Base-by-base conservation (phyloP, 106 monocot species). In the Dendrobium huoshanense region DNA sequence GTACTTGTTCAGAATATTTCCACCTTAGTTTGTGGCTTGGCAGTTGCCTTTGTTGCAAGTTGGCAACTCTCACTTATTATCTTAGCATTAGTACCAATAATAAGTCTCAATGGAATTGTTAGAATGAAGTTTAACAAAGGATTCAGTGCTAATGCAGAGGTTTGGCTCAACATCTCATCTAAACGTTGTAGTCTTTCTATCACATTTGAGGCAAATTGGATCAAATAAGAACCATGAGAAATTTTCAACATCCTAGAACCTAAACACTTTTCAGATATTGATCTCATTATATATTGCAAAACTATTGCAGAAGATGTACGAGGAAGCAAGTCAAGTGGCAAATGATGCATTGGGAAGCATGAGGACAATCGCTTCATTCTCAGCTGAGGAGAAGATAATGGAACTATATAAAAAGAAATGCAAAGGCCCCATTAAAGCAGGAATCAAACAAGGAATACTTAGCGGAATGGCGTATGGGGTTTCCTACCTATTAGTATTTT, bases 341-440 rank as follows among this genome's bases (percentile, higher is more conserved):
- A 91, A 80, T 84, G 91, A 91, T 79, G 91, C 91, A 41, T 84
- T 91, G 11, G 85, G 88, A 70, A 91, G 81, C 75, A 91, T 91
- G 82, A 81, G 91, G 79, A 91, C 91, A 9, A 86, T 91, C 37
- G 86, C 84, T 49, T 91, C 91, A 19, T 91, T 91, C 47, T 88
- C 86, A 2, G 91, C 88, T 70, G 91, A 91, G 79, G 88, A 91
- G 20, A 88, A 91, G 82, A 84, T 91, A 45, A 84, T 91, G 85
- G 80, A 82, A 48, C 16, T 91, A 7, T 91, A 91, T 78, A 84
- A 91, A 58, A 86, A 86, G 75, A 91, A 88, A 81, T 88, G 91
- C 65, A 83, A 91, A 86, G 88, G 77, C 24, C 88, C 88, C 22
- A 83, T 84, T 74, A 79, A 37, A 73, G 75, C 84, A 41, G 91